These are phyloP conservation scores for Edaphochlamys debaryana DNA, from an alignment of 139 green algal genomes.

Conservation along the genomic window DNA sequence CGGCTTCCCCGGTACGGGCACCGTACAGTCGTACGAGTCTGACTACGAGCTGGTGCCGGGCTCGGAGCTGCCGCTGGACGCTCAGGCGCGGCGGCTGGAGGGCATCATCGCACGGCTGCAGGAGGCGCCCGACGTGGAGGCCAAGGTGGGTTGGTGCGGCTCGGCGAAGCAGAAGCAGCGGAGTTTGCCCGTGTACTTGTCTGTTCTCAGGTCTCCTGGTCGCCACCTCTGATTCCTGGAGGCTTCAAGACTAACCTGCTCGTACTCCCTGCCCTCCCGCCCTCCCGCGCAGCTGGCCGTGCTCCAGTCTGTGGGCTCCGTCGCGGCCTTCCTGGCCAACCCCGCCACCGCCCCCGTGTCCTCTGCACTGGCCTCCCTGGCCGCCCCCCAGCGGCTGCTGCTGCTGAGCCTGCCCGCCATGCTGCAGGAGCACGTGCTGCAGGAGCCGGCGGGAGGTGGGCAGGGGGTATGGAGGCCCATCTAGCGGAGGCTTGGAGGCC, in stretches of 20 bases:
- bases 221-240: too few species aligned
- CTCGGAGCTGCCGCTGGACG: slow-evolving; percentile 12
- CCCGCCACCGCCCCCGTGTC: slow-evolving; percentile 2
- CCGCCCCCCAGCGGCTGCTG: slow-evolving; percentile 36
- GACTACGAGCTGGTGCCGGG: neutral
- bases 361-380: neutral
- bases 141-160: slow-evolving; percentile 1
- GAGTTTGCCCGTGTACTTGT: too few species aligned
- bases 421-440: slow-evolving; percentile 55
- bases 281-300: neutral
- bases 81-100: neutral
- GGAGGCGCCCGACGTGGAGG: neutral
- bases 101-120: neutral
- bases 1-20: too few species aligned
- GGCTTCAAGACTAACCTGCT: neutral
- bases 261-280: neutral
- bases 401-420: slow-evolving; percentile 44
- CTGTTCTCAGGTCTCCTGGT: too few species aligned
- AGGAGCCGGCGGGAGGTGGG: slow-evolving; percentile 11
- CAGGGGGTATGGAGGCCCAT: too few species aligned
- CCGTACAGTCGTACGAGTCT: slow-evolving; percentile 21
- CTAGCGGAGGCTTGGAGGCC: too few species aligned
- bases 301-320: neutral
- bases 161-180: too few species aligned
- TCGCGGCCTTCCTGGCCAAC: slow-evolving; percentile 8